These are phyloP conservation scores for Neurospora cerealis DNA, from an alignment of 495 filamentous ascomycete species.

Conservation along the genomic window DNA sequence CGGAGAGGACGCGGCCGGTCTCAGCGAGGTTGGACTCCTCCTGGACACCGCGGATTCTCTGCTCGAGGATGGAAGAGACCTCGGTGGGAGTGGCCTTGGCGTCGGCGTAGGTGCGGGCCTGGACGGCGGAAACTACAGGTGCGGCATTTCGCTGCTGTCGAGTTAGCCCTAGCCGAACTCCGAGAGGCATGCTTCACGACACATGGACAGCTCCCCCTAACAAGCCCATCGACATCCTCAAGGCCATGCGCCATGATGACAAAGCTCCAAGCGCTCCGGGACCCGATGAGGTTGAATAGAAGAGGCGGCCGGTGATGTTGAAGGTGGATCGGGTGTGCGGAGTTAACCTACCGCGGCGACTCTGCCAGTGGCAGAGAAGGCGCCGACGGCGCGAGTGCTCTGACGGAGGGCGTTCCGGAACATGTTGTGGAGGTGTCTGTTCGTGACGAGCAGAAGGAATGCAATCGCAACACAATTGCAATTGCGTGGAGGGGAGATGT, in stretches of 20 bases:
- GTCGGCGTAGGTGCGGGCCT: conserved; percentile 81
- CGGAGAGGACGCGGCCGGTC: conserved; percentile 96
- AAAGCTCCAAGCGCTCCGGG: conserved; percentile 28
- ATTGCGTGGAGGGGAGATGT: conserved; percentile 8
- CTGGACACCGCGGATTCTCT: conserved; percentile 93
- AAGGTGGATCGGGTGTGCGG: conserved; percentile 25
- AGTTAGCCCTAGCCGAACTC: conserved; percentile 41
- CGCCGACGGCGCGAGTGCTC: conserved; percentile 86
- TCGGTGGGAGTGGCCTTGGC: conserved; percentile 94
- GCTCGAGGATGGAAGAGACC: conserved; percentile 98
- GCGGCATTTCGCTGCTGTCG: conserved; percentile 70
- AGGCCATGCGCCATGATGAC: conserved; percentile 8
- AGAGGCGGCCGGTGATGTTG: conserved; percentile 28
- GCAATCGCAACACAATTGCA: conserved; percentile 43
- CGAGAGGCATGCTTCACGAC: conserved; percentile 26
- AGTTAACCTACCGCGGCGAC: conserved; percentile 78
- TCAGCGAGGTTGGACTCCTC: conserved; percentile 95
- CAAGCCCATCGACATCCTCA: conserved; percentile 19
- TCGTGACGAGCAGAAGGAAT: conserved; percentile 26
- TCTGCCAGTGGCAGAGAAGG: conserved; percentile 81
- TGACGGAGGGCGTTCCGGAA: conserved; percentile 97
- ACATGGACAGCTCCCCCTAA: conserved; percentile 22
- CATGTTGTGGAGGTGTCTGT: conserved; percentile 50
- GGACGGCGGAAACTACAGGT: conserved; percentile 65
- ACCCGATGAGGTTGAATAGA: conserved; percentile 26